Evolutionary conservation across 176 grass and related monocot species (phyloP).

Genomic region (Secale cereale): DNA sequence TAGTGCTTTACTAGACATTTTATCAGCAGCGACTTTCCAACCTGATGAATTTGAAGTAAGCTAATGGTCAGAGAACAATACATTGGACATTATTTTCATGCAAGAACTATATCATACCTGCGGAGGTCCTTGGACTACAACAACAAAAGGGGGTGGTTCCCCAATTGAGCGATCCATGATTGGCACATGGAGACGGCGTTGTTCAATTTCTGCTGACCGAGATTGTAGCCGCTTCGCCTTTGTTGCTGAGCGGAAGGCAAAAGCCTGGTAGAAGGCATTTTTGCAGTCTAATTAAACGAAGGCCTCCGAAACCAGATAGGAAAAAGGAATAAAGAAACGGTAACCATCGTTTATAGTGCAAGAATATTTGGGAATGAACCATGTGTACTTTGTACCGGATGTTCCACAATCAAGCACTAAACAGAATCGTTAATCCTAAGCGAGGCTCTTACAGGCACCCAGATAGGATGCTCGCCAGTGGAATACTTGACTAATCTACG

Average conservation of each 20-base stretch:
- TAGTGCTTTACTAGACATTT: constrained; percentile 94
- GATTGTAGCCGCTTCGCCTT: constrained; percentile 85
- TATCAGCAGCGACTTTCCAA: constrained; percentile 92
- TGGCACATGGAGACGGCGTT: constrained; percentile 76
- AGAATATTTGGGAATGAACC: neutral
- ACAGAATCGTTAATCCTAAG: neutral
- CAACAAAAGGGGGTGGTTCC: constrained; percentile 85
- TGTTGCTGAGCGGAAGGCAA: constrained; percentile 81
- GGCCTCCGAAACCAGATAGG: constrained; percentile 2
- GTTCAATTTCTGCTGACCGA: constrained; percentile 79
- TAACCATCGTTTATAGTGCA: neutral
- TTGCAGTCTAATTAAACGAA: constrained; percentile 12
- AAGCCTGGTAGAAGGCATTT: constrained; percentile 54
- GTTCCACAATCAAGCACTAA: neutral
- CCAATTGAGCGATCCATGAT: constrained; percentile 76
- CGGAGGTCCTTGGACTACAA: constrained; percentile 95
- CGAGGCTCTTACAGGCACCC: neutral
- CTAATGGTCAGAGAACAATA: constrained; percentile 25
- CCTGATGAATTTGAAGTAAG: constrained; percentile 41
- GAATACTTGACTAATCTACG: neutral
- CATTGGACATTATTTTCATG: neutral
- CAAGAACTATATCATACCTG: constrained; percentile 42
- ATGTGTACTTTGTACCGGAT: neutral
- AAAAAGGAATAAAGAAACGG: neutral
- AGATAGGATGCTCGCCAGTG: neutral